These are phyloP conservation scores for Vigna mungo DNA, from an alignment of 306 rosid species.

Conservation along the genomic window DNA sequence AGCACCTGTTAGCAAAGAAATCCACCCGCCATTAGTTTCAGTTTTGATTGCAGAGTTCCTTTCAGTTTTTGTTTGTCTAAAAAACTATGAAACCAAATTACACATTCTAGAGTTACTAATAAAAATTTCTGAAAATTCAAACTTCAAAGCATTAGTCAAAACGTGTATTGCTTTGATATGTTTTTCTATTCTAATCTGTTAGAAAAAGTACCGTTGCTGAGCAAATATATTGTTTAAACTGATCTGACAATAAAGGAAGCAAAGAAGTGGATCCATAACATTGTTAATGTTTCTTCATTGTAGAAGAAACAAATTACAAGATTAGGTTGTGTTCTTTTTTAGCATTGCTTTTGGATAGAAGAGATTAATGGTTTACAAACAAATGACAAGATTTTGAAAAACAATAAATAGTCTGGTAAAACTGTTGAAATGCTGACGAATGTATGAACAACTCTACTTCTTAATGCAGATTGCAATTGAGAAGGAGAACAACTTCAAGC, in stretches of 20 bases:
- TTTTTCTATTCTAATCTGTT: background rate
- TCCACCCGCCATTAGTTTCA: conserved; percentile 8
- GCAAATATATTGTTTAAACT: background rate
- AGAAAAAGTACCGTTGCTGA: background rate
- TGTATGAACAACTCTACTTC: conserved; percentile 27
- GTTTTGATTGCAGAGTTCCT: background rate
- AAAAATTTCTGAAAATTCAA: conserved; percentile 1
- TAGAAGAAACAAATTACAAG: background rate
- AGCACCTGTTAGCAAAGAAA: conserved; percentile 32
- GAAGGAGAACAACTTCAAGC: conserved; percentile 92
- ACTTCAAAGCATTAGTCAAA: conserved; percentile 6
- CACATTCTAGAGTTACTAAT: conserved; percentile 2
- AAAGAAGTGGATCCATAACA: background rate
- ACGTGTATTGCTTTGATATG: background rate
- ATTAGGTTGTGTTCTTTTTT: conserved; percentile 9
- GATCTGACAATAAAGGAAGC: conserved; percentile 1
- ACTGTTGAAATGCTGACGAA: conserved; percentile 27
- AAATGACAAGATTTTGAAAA: conserved; percentile 13
- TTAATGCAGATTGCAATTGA: conserved; percentile 65
- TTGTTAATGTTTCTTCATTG: conserved; percentile 8
- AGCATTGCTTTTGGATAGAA: conserved; percentile 9
- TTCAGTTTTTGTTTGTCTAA: conserved; percentile 1
- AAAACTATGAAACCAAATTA: conserved; percentile 24
- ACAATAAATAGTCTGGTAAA: conserved; percentile 2
- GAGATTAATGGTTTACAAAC: background rate